phyloP scores from a whole-genome alignment of 1,284 basidiomycete species.

The Paramarasmius palmivorus region DNA sequence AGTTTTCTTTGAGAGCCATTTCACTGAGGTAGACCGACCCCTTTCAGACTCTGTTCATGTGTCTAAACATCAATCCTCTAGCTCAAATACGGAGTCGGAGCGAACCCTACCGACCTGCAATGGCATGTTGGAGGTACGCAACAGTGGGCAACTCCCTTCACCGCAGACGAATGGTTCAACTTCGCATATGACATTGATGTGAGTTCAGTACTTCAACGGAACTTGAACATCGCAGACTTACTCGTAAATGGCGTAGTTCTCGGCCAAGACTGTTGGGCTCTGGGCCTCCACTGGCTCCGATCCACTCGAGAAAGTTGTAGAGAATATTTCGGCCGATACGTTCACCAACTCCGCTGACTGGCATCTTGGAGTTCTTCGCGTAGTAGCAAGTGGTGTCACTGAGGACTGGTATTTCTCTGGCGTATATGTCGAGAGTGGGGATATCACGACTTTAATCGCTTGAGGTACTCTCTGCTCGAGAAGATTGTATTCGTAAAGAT shows the following conservation, averaged over 20 bases:
- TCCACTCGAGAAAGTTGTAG: conserved; percentile 50
- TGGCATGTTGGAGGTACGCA: conserved; percentile 51
- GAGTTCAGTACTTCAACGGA: too few species aligned
- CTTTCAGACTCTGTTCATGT: background rate
- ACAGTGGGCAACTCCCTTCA: conserved; percentile 55
- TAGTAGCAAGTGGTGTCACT: conserved; percentile 44
- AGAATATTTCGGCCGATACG: conserved; percentile 48
- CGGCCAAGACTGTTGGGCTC: conserved; percentile 52
- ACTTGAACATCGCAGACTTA: too few species aligned
- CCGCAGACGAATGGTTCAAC: conserved; percentile 61
- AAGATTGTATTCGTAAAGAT: too few species aligned
- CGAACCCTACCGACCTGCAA: conserved; percentile 48
- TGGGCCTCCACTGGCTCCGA: conserved; percentile 55
- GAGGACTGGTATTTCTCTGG: conserved; percentile 65
- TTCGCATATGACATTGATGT: conserved; percentile 65
- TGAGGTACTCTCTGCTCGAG: too few species aligned
- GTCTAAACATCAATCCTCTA: conserved; percentile 18
- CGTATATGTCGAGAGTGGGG: conserved; percentile 58
- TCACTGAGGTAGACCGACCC: conserved; percentile 50
- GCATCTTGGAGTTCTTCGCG: conserved; percentile 63
- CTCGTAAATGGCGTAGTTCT: too few species aligned
- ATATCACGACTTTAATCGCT: conserved; percentile 54
- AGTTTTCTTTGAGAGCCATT: conserved; percentile 66
- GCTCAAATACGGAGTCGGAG: conserved; percentile 59
- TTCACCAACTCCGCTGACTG: conserved; percentile 65